Evolutionary conservation across 768 basidiomycete genomes (phyloP), one percentile per base, ranked within the genome.

Genomic region (Leccinum subgranulosum): DNA sequence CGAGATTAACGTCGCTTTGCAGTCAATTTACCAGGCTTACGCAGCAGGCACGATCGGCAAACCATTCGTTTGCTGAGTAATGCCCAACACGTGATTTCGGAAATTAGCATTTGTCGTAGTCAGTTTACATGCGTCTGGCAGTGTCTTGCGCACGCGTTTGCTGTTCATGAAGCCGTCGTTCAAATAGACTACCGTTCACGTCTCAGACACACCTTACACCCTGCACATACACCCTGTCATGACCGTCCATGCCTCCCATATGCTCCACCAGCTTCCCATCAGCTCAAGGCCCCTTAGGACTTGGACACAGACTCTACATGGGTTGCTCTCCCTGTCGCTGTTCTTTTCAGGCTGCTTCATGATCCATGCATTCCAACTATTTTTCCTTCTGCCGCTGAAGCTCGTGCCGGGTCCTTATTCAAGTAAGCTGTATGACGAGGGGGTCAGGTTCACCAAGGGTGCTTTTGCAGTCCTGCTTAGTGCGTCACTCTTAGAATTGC

Each of bases 361-460:
- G 75, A 79, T 91, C 61, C 84, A 92, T 65, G 78, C 74, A 29
- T 83, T 84, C 36, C 94, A 96, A 71, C 80, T 95, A 69, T 63
- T 86, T 27, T 75, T 88, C 62, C 74, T 92, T 36, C 75, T 92
- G 15, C 85, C 91, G 2, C 72, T 94, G 49, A 77, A 82, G 51
- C 66, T 86, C 21, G 70, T 90, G 3, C 87, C 90, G n/a, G 81
- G 84, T 52, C 68, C 76, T 27, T 79, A 75, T 70, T 77, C 87
- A 6, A 75, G 73, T 57, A 74, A 72, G 21, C 66, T 86, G 51
- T 93, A 92, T 68, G 80, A 86, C 51, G 75, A 82, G 53, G 89
- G 87, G 1, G 84, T 94, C 51, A 79, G 86, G 39, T 87, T 87
- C 64, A 92, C 90, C 56, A 94, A 95, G 74, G 91, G 88, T 27